A percentile compares a stretch with the other conserved stretches of the same genome.
phyloP scores from a whole-genome alignment of 2,329 filamentous ascomycete species.

The Paramyrothecium sp. region DNA sequence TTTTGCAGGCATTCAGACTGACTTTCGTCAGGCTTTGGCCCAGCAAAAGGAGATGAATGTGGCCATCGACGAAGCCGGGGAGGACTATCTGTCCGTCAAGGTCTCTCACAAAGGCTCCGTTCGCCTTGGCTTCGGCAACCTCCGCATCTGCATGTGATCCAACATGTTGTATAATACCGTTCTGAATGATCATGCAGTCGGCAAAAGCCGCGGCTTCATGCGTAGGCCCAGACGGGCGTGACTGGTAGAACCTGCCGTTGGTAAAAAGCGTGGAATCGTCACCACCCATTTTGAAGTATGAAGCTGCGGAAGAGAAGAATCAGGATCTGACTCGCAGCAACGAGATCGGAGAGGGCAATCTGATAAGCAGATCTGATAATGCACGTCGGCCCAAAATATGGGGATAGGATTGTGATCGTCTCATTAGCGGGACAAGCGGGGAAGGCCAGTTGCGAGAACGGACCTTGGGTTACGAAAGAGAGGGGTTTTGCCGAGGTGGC shows the following conservation, averaged over 20 bases:
- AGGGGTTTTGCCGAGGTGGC: not conserved
- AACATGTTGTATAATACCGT: not conserved
- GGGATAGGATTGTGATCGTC: not conserved
- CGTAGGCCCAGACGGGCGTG: not conserved
- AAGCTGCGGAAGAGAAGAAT: no score
- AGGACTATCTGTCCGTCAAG: slow-evolving; percentile 31
- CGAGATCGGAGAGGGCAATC: not conserved
- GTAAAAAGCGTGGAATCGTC: not conserved
- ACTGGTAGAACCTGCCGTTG: not conserved
- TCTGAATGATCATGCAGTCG: not conserved
- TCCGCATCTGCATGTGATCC: not conserved
- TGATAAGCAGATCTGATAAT: not conserved
- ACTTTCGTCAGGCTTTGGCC: slow-evolving; percentile 47
- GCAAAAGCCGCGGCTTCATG: not conserved
- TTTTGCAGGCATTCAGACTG: slow-evolving; percentile 38
- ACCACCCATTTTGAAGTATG: not conserved
- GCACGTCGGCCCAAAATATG: not conserved
- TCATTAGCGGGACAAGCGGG: not conserved
- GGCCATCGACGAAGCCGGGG: slow-evolving; percentile 51
- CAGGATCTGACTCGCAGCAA: not conserved
- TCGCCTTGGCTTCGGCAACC: not conserved
- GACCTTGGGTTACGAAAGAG: not conserved
- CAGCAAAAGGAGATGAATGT: slow-evolving; percentile 49
- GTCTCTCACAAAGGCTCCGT: slow-evolving; percentile 20
- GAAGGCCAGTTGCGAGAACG: not conserved